A percentile compares a stretch with the other conserved stretches of the same genome.
phyloP scores from a whole-genome alignment of 208 protist genomes.

The Wallacemonas sp. region DNA sequence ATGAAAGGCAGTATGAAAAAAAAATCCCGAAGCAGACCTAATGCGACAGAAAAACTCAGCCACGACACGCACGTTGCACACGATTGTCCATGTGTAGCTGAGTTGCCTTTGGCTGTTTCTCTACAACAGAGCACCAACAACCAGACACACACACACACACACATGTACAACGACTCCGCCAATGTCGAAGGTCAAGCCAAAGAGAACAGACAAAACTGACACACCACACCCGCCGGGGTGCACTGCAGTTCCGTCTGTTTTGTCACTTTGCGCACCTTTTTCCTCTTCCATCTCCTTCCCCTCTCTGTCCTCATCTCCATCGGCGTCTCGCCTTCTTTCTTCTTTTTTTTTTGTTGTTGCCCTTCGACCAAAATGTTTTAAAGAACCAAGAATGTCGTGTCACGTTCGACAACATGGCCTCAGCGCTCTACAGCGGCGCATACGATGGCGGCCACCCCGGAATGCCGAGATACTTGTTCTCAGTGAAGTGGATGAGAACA shows the following conservation, averaged over 20 bases:
- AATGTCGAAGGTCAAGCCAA: too few relatives aligned
- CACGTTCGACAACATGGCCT: not conserved
- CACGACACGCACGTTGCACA: too few relatives aligned
- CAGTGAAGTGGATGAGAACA: not conserved
- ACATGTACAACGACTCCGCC: slow-evolving; percentile 7
- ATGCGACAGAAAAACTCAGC: too few relatives aligned
- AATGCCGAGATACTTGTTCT: not conserved
- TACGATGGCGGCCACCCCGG: not conserved
- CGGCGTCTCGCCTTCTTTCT: slow-evolving; percentile 2
- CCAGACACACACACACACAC: slow-evolving; percentile 17
- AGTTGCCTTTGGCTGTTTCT: too few relatives aligned
- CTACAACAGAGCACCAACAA: too few relatives aligned
- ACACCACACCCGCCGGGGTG: too few relatives aligned
- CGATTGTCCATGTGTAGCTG: too few relatives aligned
- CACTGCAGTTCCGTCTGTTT: not conserved
- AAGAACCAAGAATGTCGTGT: not conserved
- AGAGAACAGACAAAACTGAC: too few relatives aligned
- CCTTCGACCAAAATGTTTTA: not conserved
- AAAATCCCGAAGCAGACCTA: too few relatives aligned
- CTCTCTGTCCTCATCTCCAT: slow-evolving; percentile 16
- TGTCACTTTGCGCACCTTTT: not conserved
- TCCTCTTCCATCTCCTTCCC: not conserved
- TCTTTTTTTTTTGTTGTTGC: slow-evolving; percentile 18
- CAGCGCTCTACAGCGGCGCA: not conserved
- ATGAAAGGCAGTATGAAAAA: too few relatives aligned